Conservation (phyloP, 1,284 basidiomycete genomes). For the Puccinia horiana region DNA sequence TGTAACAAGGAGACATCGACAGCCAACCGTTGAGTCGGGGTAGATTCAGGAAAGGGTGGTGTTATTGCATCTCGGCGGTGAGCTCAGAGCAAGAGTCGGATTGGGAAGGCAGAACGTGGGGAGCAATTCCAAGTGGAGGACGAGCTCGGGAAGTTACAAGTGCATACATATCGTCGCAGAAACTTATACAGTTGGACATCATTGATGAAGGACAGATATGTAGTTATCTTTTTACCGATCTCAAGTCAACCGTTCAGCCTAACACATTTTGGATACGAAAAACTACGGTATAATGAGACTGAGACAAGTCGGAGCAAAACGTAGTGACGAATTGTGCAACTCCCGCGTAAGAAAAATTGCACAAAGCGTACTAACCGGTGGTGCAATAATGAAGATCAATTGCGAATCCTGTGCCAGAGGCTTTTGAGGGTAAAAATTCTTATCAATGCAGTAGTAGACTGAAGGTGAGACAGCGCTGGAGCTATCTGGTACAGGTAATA, state of each 20-base stretch:
- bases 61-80: constrained; percentile 3
- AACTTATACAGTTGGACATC: constrained; percentile 15
- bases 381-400: constrained; percentile 25
- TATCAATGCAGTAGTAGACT: constrained; percentile 10
- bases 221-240: neutral
- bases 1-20: constrained; percentile 6
- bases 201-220: neutral
- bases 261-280: neutral
- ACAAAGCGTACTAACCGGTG: constrained; percentile 4
- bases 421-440: neutral
- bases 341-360: neutral
- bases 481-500: neutral
- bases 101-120: constrained; percentile 19
- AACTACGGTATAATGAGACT: neutral
- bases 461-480: constrained; percentile 9
- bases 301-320: constrained; percentile 9
- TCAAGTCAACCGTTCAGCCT: neutral
- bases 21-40: constrained; percentile 2
- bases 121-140: neutral
- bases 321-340: neutral
- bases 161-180: constrained; percentile 22
- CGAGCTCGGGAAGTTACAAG: neutral
- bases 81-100: constrained; percentile 12
- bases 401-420: neutral
- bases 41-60: constrained; percentile 19